A percentile compares a stretch with the other conserved stretches of the same genome.
phyloP scores from a whole-genome alignment of 768 basidiomycete genomes.

The Russula sp. region DNA sequence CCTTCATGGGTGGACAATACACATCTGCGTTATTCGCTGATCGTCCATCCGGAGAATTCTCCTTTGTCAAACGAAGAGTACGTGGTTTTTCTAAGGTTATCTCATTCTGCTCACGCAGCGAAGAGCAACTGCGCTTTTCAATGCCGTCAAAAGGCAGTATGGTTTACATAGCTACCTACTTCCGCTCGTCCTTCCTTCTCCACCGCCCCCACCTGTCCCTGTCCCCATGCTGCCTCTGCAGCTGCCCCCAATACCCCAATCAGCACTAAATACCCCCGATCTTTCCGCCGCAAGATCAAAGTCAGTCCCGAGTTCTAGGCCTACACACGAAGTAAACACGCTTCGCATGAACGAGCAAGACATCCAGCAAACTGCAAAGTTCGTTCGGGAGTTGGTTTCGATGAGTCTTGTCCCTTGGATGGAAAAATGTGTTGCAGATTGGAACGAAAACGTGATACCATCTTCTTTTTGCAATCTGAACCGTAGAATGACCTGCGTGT shows the following conservation, averaged over 20 bases:
- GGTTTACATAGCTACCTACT: conserved; percentile 74
- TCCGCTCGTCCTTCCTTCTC: conserved; percentile 51
- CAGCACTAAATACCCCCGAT: conserved; percentile 25
- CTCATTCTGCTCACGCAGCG: conserved; percentile 10
- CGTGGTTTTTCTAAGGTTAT: conserved; percentile 29
- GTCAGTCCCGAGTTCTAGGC: conserved; percentile 30
- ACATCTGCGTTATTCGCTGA: conserved; percentile 65
- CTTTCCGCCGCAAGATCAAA: conserved; percentile 14
- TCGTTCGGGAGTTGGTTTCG: conserved; percentile 81
- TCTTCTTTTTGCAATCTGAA: conserved; percentile 6
- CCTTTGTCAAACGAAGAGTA: conserved; percentile 75
- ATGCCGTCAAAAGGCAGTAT: conserved; percentile 84
- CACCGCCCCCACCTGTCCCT: conserved; percentile 60
- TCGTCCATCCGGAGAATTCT: conserved; percentile 68
- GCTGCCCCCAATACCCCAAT: conserved; percentile 46
- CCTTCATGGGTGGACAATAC: conserved; percentile 79
- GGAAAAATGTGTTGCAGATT: conserved; percentile 89
- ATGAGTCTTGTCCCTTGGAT: conserved; percentile 95
- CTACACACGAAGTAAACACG: conserved; percentile 24
- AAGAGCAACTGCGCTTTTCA: conserved; percentile 74
- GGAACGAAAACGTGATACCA: conserved; percentile 74
- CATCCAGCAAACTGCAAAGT: conserved; percentile 66
- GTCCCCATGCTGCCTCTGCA: conserved; percentile 62
- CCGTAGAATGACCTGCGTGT: neutral
- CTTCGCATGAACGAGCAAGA: conserved; percentile 62